Base-by-base conservation (phyloP, 805 yeast genomes). In the Candida odintsovae region DNA sequence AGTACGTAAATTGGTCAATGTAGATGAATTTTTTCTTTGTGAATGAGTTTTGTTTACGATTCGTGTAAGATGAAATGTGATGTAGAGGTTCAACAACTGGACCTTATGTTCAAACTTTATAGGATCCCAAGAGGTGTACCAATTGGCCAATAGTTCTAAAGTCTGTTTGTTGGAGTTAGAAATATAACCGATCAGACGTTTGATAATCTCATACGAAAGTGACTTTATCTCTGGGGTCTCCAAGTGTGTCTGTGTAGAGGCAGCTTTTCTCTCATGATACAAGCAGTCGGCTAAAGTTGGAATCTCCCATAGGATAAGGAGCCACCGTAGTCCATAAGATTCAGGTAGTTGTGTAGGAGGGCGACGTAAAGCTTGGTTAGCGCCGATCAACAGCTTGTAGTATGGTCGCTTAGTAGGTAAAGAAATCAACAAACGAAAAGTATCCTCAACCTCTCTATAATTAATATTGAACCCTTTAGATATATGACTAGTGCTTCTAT, bases 21-120 rank as follows among this genome's bases (percentile, higher is more conserved):
- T 19, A 3, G 18, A 13, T 36, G 39, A 36, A 19, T 36, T 16
- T 11, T 19, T 36, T 3, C 23, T 19, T 3, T 36, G 22, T 6
- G 9, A 13, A n/a, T 31, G 23, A 5, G 38, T 43, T 15, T 19
- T 41, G 57, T 62, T 74, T 51, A 74, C 69, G 45, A 78, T 70
- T 48, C 79, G 71, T 37, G 81, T 76, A 45, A 90, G 68, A 40
- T 87, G 88, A 58, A 86, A 88, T 0, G 95, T 84, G 33, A 90
- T 75, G 64, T 85, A 89, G 20, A 88, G 70, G 57, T 90, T 90
- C 42, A 87, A 56, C 28, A 85, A 67, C 36, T 88, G 88, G 0
- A 89, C 75, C 53, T 82, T 81, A 2, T 62, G 57, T 10, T 62
- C 61, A 51, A 85, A 83, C 9, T 68, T 71, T 0, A 61, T 63